Conservation (phyloP, 345 rosid species). For the Odontarrhena argentea region DNA sequence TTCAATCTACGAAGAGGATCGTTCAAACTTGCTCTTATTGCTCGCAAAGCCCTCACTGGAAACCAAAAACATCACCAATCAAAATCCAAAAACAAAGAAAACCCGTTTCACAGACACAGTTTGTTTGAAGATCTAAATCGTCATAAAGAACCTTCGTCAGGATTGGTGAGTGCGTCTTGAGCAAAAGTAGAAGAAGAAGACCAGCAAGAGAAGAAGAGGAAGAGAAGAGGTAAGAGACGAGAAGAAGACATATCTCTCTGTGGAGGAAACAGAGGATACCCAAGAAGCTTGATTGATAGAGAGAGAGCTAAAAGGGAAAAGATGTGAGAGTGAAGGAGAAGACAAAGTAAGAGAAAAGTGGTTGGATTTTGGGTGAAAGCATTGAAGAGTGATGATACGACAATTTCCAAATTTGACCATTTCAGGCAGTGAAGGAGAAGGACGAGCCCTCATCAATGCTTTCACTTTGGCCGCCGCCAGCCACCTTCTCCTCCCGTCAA, state of each 20-base stretch:
- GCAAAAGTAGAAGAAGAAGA: slow-evolving; percentile 47
- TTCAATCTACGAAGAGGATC: slow-evolving; percentile 66
- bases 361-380: slow-evolving; percentile 38
- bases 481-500: slow-evolving; percentile 23
- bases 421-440: slow-evolving; percentile 3
- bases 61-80: slow-evolving; percentile 17
- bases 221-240: slow-evolving; percentile 21
- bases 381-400: slow-evolving; percentile 26
- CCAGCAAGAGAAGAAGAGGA: slow-evolving; percentile 36
- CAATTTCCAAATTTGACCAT: slow-evolving; percentile 32
- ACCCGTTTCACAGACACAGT: slow-evolving; percentile 8
- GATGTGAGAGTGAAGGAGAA: background rate
- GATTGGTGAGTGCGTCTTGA: slow-evolving; percentile 56
- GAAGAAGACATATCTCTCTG: slow-evolving; percentile 32
- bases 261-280: slow-evolving; percentile 22
- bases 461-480: slow-evolving; percentile 32
- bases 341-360: slow-evolving; percentile 20
- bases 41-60: slow-evolving; percentile 69
- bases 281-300: slow-evolving; percentile 3
- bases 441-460: slow-evolving; percentile 16
- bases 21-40: slow-evolving; percentile 51
- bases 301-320: slow-evolving; percentile 28
- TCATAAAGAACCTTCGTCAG: slow-evolving; percentile 59
- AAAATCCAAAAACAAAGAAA: slow-evolving; percentile 10
- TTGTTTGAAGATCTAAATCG: background rate